Conservation (phyloP, 2,329 filamentous ascomycete genomes). For the Microcyclosporella mali region DNA sequence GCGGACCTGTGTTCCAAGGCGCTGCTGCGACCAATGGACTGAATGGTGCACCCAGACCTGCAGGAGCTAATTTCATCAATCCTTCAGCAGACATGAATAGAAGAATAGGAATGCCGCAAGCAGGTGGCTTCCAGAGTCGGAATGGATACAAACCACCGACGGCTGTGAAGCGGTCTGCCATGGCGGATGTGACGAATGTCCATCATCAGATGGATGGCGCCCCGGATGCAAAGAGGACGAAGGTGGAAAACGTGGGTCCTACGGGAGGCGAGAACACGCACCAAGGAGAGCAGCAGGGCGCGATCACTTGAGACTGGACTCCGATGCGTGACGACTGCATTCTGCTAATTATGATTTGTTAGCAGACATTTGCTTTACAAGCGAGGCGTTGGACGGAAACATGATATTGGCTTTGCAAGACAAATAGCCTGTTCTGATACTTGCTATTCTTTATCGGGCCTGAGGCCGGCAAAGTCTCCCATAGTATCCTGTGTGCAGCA, state of each 20-base stretch:
- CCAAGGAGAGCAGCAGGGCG: constrained; percentile 1
- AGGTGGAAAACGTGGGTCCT: constrained; percentile 25
- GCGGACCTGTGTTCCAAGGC: constrained; percentile 6
- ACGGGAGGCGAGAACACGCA: constrained; percentile 1
- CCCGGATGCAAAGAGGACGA: constrained; percentile 38
- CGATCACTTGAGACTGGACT: not conserved
- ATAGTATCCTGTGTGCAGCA: too few relatives aligned
- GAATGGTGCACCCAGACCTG: constrained; percentile 15
- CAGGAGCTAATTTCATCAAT: constrained; percentile 42
- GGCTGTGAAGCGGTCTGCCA: constrained; percentile 30
- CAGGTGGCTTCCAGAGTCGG: constrained; percentile 35
- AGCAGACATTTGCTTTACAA: constrained; percentile 4
- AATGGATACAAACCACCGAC: constrained; percentile 42
- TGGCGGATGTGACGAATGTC: constrained; percentile 45
- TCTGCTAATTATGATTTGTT: not conserved
- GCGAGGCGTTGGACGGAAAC: constrained; percentile 9
- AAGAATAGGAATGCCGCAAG: constrained; percentile 44
- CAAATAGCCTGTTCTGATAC: too few relatives aligned
- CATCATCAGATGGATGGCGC: constrained; percentile 28
- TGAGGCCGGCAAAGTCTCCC: too few relatives aligned
- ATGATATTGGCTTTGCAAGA: constrained; percentile 3
- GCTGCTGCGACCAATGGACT: constrained; percentile 11
- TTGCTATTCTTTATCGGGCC: too few relatives aligned
- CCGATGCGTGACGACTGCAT: not conserved
- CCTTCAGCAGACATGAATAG: constrained; percentile 43